Base-by-base conservation (phyloP, 768 basidiomycete genomes). In the Agaricus bisporus region DNA sequence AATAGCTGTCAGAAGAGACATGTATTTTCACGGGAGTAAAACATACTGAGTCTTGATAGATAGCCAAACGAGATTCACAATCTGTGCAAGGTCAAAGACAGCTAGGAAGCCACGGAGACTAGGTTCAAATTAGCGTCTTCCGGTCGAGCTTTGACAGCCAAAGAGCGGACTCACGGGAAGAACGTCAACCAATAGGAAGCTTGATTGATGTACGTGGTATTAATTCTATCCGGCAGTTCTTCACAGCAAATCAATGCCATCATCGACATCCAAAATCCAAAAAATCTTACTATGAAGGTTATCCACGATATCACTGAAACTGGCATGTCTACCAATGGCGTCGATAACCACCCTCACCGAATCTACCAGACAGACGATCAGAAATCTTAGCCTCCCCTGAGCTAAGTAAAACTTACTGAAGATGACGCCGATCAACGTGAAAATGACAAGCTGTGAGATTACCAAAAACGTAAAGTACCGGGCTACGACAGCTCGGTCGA, bases 401-500 rank as follows among this genome's bases (percentile, higher is more conserved):
- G 42, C 18, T 10, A 46, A 36, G 3, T 22, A 20, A 50, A 46
- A 26, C n/a, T 60, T 54, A 90, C 89, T 85, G 73, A 93, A 94
- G 53, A 85, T 75, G 45, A 95, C 94, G 60, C 91, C 90, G 56
- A 98, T 85, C 54, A 95, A 69, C 14, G 91, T 95, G 75, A 98
- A 99, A 69, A 98, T 84, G 57, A 99, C 76, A 61, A 99, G 71
- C 65, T 98, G 94, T 48, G 88, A 91, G 69, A 97, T 86, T 55
- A 98, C 84, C 68, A 98, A 75, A 79, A 99, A 98, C 1, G 88
- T 77, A 64, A 86, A 98, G 70, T 98, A 98, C 46, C 93, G 84
- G 17, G 91, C 91, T 37, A 95, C 78, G 55, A 98, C 95, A 36
- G 87, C 85, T 32, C 97, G 87, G 61, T 98, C 95, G 49, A 94